phyloP scores from a whole-genome alignment of 75 land plant genomes.

The Adiantum capillusveneris region DNA sequence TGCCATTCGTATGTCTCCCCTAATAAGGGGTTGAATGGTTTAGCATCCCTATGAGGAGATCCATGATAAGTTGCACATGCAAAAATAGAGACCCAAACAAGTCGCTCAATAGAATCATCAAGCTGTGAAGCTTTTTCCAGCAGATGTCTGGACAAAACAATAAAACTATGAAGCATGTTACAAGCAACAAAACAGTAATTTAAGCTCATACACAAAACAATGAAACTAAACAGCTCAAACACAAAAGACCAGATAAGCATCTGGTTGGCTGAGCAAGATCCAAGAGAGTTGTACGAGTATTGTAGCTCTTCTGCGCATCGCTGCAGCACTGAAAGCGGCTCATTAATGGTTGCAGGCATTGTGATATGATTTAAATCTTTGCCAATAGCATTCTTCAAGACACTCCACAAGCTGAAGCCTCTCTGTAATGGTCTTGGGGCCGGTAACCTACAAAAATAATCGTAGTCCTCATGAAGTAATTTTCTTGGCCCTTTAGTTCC shows the following conservation, averaged over 20 bases:
- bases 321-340: constrained; percentile 36
- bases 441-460: constrained; percentile 21
- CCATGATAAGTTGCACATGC: constrained; percentile 42
- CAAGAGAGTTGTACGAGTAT: constrained; percentile 15
- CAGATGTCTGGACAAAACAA: constrained; percentile 17
- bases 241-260: no score
- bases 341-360: constrained; percentile 41
- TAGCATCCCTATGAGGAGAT: constrained; percentile 34
- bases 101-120: constrained; percentile 24
- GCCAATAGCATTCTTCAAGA: constrained; percentile 39
- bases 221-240: neutral
- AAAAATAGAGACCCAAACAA: constrained; percentile 28
- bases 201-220: neutral
- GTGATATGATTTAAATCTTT: constrained; percentile 38
- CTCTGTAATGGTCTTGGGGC: constrained; percentile 38
- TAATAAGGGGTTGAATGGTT: constrained; percentile 38
- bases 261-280: neutral
- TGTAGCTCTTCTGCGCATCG: constrained; percentile 40
- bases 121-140: constrained; percentile 27
- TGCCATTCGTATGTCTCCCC: constrained; percentile 40
- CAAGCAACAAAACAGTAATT: neutral
- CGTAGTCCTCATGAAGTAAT: neutral
- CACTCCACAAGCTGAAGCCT: constrained; percentile 37
- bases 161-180: constrained; percentile 2
- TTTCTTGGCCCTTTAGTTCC: no score